Conservation (phyloP, 768 basidiomycete genomes). For the Russula brevipes region DNA sequence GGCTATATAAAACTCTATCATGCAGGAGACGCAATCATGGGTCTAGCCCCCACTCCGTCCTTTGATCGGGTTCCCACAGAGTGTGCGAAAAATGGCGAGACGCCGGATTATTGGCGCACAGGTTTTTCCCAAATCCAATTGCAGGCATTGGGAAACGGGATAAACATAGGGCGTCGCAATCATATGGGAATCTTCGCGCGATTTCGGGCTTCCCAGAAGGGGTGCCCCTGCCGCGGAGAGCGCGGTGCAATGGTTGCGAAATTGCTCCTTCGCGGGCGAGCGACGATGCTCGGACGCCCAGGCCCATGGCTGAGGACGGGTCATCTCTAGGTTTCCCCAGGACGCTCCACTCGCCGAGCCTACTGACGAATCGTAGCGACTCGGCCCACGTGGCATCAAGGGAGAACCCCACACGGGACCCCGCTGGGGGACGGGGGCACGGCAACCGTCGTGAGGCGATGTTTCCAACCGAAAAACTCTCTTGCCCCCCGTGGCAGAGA, state of each 20-base stretch:
- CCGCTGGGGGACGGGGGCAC: neutral
- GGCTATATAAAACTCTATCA: conserved; percentile 8
- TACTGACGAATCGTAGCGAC: neutral
- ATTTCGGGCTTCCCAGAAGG: conserved; percentile 7
- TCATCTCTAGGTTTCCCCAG: conserved; percentile 20
- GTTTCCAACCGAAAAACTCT: conserved; percentile 1
- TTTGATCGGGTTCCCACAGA: conserved; percentile 9
- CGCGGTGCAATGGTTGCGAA: conserved; percentile 7
- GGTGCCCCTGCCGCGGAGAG: conserved; percentile 13
- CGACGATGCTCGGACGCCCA: neutral
- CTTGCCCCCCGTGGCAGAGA: conserved; percentile 8
- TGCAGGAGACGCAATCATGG: neutral
- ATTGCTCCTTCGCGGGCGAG: neutral
- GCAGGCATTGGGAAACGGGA: too few species aligned
- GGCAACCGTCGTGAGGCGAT: conserved; percentile 10
- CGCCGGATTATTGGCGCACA: neutral
- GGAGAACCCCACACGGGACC: neutral
- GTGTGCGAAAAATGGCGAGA: neutral
- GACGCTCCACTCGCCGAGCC: neutral
- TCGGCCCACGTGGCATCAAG: conserved; percentile 7
- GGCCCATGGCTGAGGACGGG: conserved; percentile 5
- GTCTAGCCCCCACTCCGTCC: conserved; percentile 1
- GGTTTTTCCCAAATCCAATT: neutral
- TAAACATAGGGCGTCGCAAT: too few species aligned
- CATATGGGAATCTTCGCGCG: conserved; percentile 13